Evolutionary conservation across 805 yeast species (phyloP), one percentile per base, ranked within the genome.

Genomic region (Lipomyces starkeyi): DNA sequence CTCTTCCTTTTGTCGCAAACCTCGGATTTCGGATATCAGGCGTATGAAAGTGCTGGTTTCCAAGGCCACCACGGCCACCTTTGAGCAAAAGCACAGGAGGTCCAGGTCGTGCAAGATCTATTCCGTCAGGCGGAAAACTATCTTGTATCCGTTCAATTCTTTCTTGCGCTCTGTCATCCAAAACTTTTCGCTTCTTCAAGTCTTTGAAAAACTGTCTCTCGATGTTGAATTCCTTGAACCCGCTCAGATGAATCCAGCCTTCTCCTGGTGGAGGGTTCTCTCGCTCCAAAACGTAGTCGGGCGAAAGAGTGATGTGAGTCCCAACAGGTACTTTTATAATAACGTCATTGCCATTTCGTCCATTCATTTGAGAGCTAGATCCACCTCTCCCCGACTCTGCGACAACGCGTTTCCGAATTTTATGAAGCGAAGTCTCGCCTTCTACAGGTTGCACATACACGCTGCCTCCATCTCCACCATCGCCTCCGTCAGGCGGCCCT

Each of bases 401-500:
- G 20, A 81, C 81, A 78, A 93, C 92, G 17, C 84, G 84, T 49
- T 89, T 84, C 68, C 85, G 85, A 35, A 94, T 74, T 68, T 87
- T 87, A 73, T 91, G 92, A 67, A 95, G 78, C 3, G 95, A 88
- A 49, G 87, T 85, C 56, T 91, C 74, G 27, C 90, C 91, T 61
- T 86, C 86, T 1, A 88, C 87, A 2, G 97, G 97, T 76, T 89
- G 91, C 1, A 95, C 86, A 76, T 89, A 94, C 2, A 95, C 84
- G 63, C 88, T 84, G 2, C 99, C 99, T 27, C 99, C 99, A 69
- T 83, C 81, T 3, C 98, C 99, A 37, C 99, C 99, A 79, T 95
- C 98, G 9, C 99, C 99, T n/a, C 99, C 99, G 78, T 93, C 97
- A 0, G 99, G 97, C 0, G 99, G 98, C 0, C 99, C 99, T 22